Conservation (phyloP, 192 early-diverging fungal genomes). For the Chytriomyces sp. region DNA sequence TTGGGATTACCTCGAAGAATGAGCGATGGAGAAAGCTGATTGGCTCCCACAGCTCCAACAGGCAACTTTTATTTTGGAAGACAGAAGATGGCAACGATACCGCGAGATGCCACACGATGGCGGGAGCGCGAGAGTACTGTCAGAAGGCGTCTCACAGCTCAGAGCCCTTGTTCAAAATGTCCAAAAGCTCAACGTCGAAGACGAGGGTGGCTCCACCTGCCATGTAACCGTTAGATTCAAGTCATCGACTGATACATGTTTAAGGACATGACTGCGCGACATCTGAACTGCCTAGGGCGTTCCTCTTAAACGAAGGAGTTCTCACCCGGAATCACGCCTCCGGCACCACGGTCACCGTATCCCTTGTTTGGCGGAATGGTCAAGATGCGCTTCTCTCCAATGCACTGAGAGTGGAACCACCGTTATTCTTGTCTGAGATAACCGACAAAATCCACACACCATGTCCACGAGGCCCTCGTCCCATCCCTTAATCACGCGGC, state of each 20-base stretch:
- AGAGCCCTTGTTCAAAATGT: constrained; percentile 51
- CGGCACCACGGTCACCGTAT: constrained; percentile 59
- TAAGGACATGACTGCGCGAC: no score
- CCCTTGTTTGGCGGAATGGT: constrained; percentile 62
- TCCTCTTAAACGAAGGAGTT: neutral
- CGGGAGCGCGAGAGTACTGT: no score
- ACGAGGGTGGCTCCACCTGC: constrained; percentile 62
- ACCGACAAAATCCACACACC: constrained; percentile 19
- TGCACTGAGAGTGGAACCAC: no score
- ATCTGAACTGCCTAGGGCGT: no score
- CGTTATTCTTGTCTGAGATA: constrained; percentile 57
- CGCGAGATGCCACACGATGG: no score
- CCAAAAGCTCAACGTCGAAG: constrained; percentile 77
- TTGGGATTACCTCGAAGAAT: neutral
- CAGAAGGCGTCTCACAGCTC: neutral
- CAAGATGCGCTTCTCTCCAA: constrained; percentile 77
- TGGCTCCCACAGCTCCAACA: neutral
- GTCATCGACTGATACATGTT: no score
- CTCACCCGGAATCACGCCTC: constrained; percentile 43
- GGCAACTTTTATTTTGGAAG: neutral
- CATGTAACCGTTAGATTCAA: no score
- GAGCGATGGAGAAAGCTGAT: no score
- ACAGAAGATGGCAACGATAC: no score
- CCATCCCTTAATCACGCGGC: constrained; percentile 79
- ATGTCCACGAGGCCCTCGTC: constrained; percentile 65